phyloP scores from a whole-genome alignment of 805 yeast species.

The Saccharomycopsis vini region DNA sequence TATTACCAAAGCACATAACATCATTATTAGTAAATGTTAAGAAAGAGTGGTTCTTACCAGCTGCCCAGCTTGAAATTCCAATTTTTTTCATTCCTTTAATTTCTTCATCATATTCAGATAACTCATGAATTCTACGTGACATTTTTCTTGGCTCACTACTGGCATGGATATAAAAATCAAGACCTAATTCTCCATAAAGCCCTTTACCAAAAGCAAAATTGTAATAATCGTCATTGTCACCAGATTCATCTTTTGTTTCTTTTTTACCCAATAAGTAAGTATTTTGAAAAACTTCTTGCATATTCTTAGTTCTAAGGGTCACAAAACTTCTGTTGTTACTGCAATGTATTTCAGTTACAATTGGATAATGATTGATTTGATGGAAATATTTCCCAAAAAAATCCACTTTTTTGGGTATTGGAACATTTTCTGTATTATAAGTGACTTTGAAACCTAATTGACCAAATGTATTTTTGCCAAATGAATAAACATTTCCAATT shows the following conservation, averaged over 20 bases:
- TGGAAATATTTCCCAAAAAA: constrained; percentile 33
- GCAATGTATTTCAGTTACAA: constrained; percentile 50
- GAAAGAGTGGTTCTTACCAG: constrained; percentile 60
- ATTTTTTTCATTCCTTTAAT: constrained; percentile 34
- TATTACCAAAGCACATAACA: constrained; percentile 76
- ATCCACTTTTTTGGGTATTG: constrained; percentile 56
- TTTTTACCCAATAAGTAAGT: constrained; percentile 20
- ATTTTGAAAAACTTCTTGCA: constrained; percentile 26
- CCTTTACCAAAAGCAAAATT: constrained; percentile 76
- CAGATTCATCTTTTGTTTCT: no score
- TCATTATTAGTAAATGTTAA: constrained; percentile 54
- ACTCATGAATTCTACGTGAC: constrained; percentile 32
- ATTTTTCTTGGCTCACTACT: constrained; percentile 58
- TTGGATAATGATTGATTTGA: constrained; percentile 33
- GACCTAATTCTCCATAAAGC: constrained; percentile 76
- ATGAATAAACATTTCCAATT: constrained; percentile 65
- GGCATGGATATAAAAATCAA: constrained; percentile 65
- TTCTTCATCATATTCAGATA: constrained; percentile 46
- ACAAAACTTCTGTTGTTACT: constrained; percentile 60
- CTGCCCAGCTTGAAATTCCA: constrained; percentile 41
- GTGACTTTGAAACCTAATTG: constrained; percentile 68
- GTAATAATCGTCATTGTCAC: constrained; percentile 25
- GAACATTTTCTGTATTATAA: constrained; percentile 55
- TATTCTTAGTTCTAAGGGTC: constrained; percentile 28
- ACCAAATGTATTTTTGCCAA: constrained; percentile 83